Conservation (phyloP, 805 yeast species). For the Spathaspora girioi region DNA sequence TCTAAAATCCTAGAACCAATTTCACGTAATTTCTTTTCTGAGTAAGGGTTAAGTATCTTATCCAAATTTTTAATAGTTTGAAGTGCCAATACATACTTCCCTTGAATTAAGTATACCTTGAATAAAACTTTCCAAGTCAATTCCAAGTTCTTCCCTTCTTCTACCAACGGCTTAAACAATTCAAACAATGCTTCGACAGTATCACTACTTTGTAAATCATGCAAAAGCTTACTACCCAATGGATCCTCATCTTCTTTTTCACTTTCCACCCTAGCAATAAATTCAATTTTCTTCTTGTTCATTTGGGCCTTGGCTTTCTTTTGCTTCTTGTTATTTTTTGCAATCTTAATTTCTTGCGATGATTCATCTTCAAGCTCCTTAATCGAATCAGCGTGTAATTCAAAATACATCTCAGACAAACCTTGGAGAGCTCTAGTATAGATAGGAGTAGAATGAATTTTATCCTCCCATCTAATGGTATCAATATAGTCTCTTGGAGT, state of each 20-base stretch:
- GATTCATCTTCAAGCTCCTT: slow-evolving; percentile 15
- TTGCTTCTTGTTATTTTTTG: slow-evolving; percentile 43
- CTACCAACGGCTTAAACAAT: slow-evolving; percentile 37
- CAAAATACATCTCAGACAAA: slow-evolving; percentile 54
- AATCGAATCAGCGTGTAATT: slow-evolving; percentile 21
- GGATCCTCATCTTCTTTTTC: slow-evolving; percentile 54
- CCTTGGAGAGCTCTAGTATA: slow-evolving; percentile 70
- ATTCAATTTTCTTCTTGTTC: slow-evolving; percentile 51
- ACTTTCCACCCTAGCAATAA: slow-evolving; percentile 43
- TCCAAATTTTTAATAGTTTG: slow-evolving; percentile 44
- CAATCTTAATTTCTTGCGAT: slow-evolving; percentile 11
- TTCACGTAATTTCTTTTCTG: slow-evolving; percentile 12
- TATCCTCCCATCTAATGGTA: slow-evolving; percentile 80
- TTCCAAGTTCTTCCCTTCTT: slow-evolving; percentile 38
- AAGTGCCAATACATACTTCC: slow-evolving; percentile 44
- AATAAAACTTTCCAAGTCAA: slow-evolving; percentile 43
- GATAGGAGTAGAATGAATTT: slow-evolving; percentile 63
- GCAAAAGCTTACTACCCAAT: slow-evolving; percentile 47
- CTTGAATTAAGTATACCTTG: slow-evolving; percentile 35
- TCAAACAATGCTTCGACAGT: slow-evolving; percentile 44
- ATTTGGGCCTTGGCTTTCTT: slow-evolving; percentile 53
- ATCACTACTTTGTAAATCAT: slow-evolving; percentile 25
- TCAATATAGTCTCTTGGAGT: slow-evolving; percentile 80
- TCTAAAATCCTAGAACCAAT: slow-evolving; percentile 29
- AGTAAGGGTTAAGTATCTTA: slow-evolving; percentile 25